A percentile compares a stretch with the other conserved stretches of the same genome.
phyloP scores from a whole-genome alignment of 306 rosid genomes.

The Prunus fruticosa region DNA sequence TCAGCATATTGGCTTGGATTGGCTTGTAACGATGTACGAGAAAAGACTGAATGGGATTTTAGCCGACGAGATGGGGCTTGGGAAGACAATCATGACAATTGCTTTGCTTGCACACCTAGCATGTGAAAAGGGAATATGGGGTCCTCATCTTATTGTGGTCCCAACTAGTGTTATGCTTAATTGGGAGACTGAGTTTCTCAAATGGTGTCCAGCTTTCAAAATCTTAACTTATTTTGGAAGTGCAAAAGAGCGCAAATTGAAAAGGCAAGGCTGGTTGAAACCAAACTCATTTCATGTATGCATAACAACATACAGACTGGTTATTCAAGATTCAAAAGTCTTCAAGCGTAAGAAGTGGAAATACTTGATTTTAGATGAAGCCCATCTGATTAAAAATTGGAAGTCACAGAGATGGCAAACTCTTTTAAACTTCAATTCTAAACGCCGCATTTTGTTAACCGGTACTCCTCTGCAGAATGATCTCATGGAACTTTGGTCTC shows the following conservation, averaged over 20 bases:
- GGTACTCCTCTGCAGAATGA: slow-evolving; percentile 98
- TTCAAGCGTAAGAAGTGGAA: slow-evolving; percentile 99
- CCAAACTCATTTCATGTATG: slow-evolving; percentile 94
- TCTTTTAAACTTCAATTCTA: slow-evolving; percentile 90
- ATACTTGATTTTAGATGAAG: slow-evolving; percentile 95
- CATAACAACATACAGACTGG: slow-evolving; percentile 94
- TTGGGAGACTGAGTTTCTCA: slow-evolving; percentile 98
- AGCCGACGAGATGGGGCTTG: slow-evolving; percentile 98
- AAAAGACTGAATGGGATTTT: slow-evolving; percentile 93
- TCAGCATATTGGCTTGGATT: slow-evolving; percentile 98
- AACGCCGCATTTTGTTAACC: slow-evolving; percentile 87
- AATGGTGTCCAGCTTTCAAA: slow-evolving; percentile 99
- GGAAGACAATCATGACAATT: slow-evolving; percentile 97
- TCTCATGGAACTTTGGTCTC: slow-evolving; percentile 99
- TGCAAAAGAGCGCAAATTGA: slow-evolving; percentile 87
- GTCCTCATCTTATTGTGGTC: slow-evolving; percentile 97
- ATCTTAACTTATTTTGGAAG: slow-evolving; percentile 93
- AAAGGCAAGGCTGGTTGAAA: slow-evolving; percentile 96
- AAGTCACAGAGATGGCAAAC: slow-evolving; percentile 99
- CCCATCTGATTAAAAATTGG: slow-evolving; percentile 98
- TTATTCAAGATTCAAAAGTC: slow-evolving; percentile 95
- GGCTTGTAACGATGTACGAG: slow-evolving; percentile 99
- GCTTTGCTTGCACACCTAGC: slow-evolving; percentile 97
- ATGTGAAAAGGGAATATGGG: slow-evolving; percentile 98
- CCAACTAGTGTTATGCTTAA: slow-evolving; percentile 99